Percentiles rank a stretch among this genome's conserved stretches.
These are phyloP conservation scores for Apiospora hydei DNA, from an alignment of 2,329 filamentous ascomycete genomes.

Conservation along the genomic window DNA sequence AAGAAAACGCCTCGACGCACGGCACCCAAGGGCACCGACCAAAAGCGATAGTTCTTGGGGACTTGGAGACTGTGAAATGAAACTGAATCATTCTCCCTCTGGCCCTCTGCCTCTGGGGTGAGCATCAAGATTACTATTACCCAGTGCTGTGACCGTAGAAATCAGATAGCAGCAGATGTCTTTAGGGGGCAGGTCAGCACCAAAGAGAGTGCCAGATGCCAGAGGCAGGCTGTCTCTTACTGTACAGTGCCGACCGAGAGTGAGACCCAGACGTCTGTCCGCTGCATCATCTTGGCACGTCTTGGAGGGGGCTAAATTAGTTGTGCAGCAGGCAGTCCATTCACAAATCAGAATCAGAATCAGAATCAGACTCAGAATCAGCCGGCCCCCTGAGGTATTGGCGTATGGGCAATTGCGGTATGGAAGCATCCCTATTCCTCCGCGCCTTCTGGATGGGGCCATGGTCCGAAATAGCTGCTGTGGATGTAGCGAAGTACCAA, in stretches of 20 bases:
- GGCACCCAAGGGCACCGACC: neutral
- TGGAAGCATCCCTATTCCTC: neutral
- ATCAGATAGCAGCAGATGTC: neutral
- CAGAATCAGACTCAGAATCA: too few species aligned
- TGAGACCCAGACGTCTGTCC: neutral
- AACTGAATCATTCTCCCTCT: neutral
- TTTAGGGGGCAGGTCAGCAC: neutral
- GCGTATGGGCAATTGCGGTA: neutral
- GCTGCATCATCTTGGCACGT: conserved; percentile 13
- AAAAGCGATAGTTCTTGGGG: neutral
- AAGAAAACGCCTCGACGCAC: neutral
- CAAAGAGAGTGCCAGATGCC: neutral
- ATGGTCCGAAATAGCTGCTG: conserved; percentile 15
- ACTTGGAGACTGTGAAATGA: neutral
- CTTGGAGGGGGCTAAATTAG: conserved; percentile 16
- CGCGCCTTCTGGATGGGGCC: conserved; percentile 3
- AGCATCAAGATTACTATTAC: neutral
- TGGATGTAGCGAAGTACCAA: neutral
- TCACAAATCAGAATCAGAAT: neutral
- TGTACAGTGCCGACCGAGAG: conserved; percentile 15
- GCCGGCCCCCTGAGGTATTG: neutral
- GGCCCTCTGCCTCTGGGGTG: neutral
- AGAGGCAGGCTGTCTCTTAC: neutral
- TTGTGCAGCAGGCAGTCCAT: neutral
- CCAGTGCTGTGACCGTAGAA: neutral